Conservation (phyloP, 2,329 filamentous ascomycete genomes). For the Emergomyces pasteurianus region DNA sequence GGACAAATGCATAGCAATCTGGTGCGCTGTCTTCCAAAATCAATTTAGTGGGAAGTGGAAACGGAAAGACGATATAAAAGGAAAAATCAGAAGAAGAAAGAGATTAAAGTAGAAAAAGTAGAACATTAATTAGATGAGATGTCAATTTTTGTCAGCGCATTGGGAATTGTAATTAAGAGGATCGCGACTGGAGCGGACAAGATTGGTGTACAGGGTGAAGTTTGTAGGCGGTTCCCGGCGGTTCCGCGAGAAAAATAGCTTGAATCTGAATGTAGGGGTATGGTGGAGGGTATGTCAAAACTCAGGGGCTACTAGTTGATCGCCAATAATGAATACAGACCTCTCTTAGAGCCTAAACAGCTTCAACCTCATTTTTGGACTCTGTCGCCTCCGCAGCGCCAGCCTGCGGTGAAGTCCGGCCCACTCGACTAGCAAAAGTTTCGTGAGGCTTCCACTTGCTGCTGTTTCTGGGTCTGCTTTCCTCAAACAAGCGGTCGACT, state of each 20-base stretch:
- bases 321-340: not conserved
- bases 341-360: not conserved
- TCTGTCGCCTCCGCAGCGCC: not conserved
- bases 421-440: slow-evolving; percentile 15
- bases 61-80: not conserved
- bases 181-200: not conserved
- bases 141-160: too few relatives aligned
- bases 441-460: slow-evolving; percentile 12
- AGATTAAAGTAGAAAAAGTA: not conserved
- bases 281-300: not conserved
- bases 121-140: not conserved
- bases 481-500: slow-evolving; percentile 17
- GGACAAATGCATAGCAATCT: not conserved
- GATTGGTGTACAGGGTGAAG: not conserved
- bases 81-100: not conserved
- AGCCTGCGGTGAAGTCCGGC: slow-evolving; percentile 12
- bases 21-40: not conserved
- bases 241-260: not conserved
- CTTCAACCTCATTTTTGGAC: not conserved
- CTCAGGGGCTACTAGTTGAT: not conserved
- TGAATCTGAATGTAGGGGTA: not conserved
- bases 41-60: not conserved
- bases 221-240: not conserved
- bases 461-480: slow-evolving; percentile 13
- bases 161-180: too few relatives aligned